Percentiles rank a stretch among this genome's conserved stretches.
These are phyloP conservation scores for Trichoderma citrinoviride DNA, from an alignment of 2,329 filamentous ascomycete species.

Conservation along the genomic window DNA sequence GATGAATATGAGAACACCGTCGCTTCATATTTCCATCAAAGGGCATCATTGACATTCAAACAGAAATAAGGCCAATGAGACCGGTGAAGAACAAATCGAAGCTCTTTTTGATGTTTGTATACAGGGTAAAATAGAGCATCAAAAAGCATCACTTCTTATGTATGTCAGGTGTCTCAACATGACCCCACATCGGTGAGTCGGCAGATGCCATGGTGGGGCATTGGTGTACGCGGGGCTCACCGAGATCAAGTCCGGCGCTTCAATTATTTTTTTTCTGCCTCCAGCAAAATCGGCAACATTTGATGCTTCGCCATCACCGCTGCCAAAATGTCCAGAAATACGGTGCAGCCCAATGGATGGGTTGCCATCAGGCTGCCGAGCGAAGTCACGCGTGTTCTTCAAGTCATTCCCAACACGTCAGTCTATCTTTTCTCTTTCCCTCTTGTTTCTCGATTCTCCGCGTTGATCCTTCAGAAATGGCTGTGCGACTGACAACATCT, in stretches of 20 bases:
- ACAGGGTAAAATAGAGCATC: neutral
- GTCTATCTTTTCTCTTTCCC: conserved; percentile 21
- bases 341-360: conserved; percentile 56
- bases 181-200: conserved; percentile 19
- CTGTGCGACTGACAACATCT: conserved; percentile 29
- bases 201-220: conserved; percentile 10
- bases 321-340: conserved; percentile 34
- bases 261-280: neutral
- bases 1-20: too few species aligned
- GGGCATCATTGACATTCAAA: too few species aligned
- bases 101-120: neutral
- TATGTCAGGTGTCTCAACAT: neutral
- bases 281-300: neutral
- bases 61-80: too few species aligned
- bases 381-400: conserved; percentile 55
- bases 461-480: neutral
- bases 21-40: too few species aligned
- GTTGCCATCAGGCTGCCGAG: conserved; percentile 59
- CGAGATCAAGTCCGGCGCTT: conserved; percentile 26
- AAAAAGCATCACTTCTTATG: neutral
- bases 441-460: neutral
- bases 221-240: conserved; percentile 33
- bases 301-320: neutral
- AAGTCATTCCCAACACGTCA: conserved; percentile 61
- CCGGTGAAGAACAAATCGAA: too few species aligned